Evolutionary conservation across 2,329 filamentous ascomycete species (phyloP), one percentile per base, ranked within the genome.

Genomic region (Aureobasidium sp.): DNA sequence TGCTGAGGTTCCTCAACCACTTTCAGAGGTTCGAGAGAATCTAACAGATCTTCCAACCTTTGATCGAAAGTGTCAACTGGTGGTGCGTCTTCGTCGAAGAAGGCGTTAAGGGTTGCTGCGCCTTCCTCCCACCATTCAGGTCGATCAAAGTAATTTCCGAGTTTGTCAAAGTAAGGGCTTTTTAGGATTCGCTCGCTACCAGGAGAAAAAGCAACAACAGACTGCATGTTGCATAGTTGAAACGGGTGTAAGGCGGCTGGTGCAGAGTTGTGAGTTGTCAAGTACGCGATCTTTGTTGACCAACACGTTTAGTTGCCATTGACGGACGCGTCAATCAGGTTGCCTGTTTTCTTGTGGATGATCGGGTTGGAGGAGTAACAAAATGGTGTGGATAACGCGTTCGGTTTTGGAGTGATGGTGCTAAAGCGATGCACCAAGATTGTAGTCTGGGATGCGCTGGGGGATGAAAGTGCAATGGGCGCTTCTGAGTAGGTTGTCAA

Each of bases 91-190:
- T 25, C 6, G 6, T 51, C 37, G 13, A 60, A 60, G 47, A 60
- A 60, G 6, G 25, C 30, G 7, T 29, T 36, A 30, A 60, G 36
- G 7, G 57, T 39, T 5, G 42, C 21, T 1, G n/a, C 36, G 29
- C 57, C 57, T 45, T 51, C 45, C 7, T 42, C n/a, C 57, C 57
- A 60, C 57, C 57, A 60, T 7, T 37, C 57, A 10, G 39, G 29
- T 37, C 57, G 57, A 29, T 51, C 37, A 25, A 60, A 44, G 29
- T 50, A 60, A 16, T 29, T 21, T 16, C 39, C 42, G 14, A 60
- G 37, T n/a, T 37, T 50, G 47, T 11, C 45, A 13, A 41, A 60
- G n/a, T 13, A 16, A 11, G 34, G 11, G 2, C 32, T 21, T 25
- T 47, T 11, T n/a, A 27, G 4, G 8, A 11, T 2, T 10, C 25